Percentiles rank a stretch among this genome's conserved stretches.
Conservation (phyloP, 2,329 filamentous ascomycete species). For the Ceratocystis cubensis region DNA sequence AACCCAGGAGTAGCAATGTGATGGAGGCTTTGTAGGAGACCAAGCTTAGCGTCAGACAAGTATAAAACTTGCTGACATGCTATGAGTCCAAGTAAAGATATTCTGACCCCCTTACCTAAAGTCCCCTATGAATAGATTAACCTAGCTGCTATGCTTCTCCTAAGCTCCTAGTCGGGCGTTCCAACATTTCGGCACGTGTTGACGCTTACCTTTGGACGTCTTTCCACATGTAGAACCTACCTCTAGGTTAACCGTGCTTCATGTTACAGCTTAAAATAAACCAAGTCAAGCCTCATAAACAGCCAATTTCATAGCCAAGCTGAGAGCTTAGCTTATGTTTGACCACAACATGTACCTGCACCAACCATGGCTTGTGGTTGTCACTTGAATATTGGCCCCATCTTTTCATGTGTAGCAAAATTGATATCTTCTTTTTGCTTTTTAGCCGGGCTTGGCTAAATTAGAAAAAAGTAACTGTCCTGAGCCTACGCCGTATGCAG, state of each 20-base stretch:
- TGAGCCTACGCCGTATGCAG: too few species aligned
- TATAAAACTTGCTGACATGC: neutral
- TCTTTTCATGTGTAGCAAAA: too few species aligned
- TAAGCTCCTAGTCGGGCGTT: neutral
- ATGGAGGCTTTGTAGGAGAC: neutral
- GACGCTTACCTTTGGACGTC: neutral
- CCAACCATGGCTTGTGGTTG: too few species aligned
- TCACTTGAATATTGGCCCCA: too few species aligned
- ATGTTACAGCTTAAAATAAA: constrained; percentile 5
- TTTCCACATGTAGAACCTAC: neutral
- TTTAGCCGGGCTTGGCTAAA: too few species aligned
- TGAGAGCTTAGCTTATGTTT: too few species aligned
- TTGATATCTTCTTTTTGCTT: too few species aligned
- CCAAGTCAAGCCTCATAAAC: neutral
- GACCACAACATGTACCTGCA: too few species aligned
- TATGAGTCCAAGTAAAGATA: neutral
- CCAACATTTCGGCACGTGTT: neutral
- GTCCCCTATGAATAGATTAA: too few species aligned
- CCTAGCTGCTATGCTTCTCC: neutral
- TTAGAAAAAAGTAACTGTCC: too few species aligned
- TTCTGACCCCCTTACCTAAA: neutral
- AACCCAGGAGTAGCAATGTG: neutral
- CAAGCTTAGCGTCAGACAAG: constrained; percentile 1
- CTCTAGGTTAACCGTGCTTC: neutral
- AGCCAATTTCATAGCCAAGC: too few species aligned